phyloP scores from a whole-genome alignment of 805 yeast genomes.

The Zygosaccharomyces pseudorouxii region DNA sequence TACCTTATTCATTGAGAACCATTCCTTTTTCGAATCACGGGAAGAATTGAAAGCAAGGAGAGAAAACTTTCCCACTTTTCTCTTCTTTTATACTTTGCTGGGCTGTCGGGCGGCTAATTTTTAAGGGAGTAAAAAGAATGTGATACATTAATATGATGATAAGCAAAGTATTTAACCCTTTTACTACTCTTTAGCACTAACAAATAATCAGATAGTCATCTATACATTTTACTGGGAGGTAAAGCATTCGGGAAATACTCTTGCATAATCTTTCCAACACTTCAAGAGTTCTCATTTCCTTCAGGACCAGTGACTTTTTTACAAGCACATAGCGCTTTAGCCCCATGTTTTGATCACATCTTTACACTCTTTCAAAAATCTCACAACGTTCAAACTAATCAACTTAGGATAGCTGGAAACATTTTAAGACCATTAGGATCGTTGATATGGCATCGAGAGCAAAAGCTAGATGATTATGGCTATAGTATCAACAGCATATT shows the following conservation, averaged over 20 bases:
- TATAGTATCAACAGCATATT: constrained; percentile 40
- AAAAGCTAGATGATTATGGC: constrained; percentile 48
- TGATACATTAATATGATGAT: background rate
- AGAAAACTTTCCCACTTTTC: background rate
- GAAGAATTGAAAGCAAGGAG: background rate
- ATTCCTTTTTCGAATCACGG: background rate
- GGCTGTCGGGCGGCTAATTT: background rate
- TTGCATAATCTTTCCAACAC: constrained; percentile 36
- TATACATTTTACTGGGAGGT: constrained; percentile 2
- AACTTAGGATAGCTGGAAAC: constrained; percentile 50
- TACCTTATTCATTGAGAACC: background rate
- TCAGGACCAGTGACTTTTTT: constrained; percentile 41
- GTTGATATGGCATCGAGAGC: constrained; percentile 51
- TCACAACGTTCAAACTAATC: constrained; percentile 44
- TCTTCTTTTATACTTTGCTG: background rate
- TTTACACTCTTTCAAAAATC: constrained; percentile 44
- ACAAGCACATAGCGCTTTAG: constrained; percentile 26
- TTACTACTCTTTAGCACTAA: background rate
- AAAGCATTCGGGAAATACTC: constrained; percentile 35
- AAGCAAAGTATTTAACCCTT: background rate
- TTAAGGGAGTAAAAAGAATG: background rate
- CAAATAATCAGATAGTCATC: constrained; percentile 1
- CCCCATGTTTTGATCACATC: constrained; percentile 28
- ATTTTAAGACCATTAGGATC: constrained; percentile 52
- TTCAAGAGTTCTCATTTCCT: constrained; percentile 42